Percentiles rank a stretch among this genome's conserved stretches.
Conservation (phyloP, 148 eudicot species). For the Gaultheria prostrata region DNA sequence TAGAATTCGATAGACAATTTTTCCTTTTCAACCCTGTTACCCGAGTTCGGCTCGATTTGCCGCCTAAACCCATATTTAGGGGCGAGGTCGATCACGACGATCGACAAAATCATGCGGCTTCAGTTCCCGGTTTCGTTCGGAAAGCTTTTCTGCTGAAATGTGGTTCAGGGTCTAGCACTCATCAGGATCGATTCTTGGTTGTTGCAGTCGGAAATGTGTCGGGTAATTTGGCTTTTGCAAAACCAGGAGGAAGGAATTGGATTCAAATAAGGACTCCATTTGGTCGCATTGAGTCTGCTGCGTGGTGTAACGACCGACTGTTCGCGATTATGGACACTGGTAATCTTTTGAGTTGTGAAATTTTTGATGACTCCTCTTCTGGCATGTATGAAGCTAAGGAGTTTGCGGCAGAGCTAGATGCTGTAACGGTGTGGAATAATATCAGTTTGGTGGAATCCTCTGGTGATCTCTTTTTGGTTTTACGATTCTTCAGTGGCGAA, state of each 20-base stretch:
- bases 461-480: slow-evolving; percentile 19
- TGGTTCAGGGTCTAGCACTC: not conserved
- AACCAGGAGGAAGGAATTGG: slow-evolving; percentile 21
- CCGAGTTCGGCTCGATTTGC: slow-evolving; percentile 14
- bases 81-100: slow-evolving; percentile 23
- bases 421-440: not conserved
- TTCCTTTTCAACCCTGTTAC: slow-evolving; percentile 22
- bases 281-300: slow-evolving; percentile 21
- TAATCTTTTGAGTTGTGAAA: slow-evolving; percentile 10
- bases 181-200: slow-evolving; percentile 10
- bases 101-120: slow-evolving; percentile 15
- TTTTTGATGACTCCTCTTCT: not conserved
- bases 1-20: slow-evolving; percentile 11
- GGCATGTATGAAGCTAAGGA: slow-evolving; percentile 13
- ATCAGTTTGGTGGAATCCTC: slow-evolving; percentile 17
- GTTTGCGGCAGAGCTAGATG: not conserved
- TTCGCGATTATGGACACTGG: slow-evolving; percentile 8
- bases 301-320: slow-evolving; percentile 14
- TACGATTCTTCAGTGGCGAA: not conserved
- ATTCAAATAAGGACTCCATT: slow-evolving; percentile 20
- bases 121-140: slow-evolving; percentile 19
- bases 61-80: slow-evolving; percentile 20
- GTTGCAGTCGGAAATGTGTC: slow-evolving; percentile 17
- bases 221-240: slow-evolving; percentile 21
- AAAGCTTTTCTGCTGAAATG: slow-evolving; percentile 20